Evolutionary conservation across 306 rosid species (phyloP).

Genomic region (Pterocarpus santalinus): DNA sequence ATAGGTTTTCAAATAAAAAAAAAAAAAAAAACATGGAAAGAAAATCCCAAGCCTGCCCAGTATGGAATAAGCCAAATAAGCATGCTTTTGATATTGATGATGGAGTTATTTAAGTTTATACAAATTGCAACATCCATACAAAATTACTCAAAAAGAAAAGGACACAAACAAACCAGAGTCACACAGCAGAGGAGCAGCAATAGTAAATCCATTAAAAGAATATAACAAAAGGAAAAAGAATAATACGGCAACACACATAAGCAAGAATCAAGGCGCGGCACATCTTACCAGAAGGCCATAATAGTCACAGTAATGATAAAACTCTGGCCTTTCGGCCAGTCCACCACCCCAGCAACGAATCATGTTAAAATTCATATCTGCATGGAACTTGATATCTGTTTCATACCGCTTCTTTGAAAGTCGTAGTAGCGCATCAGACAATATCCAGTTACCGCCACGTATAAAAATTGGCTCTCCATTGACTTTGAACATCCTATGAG

Average conservation of each 20-base stretch:
- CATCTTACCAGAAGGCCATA: slow-evolving; percentile 83
- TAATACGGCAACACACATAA: slow-evolving; percentile 21
- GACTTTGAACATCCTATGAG: slow-evolving; percentile 88
- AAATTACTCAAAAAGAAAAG: slow-evolving; percentile 9
- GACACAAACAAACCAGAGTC: slow-evolving; percentile 29
- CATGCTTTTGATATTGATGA: slow-evolving; percentile 9
- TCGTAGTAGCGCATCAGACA: slow-evolving; percentile 92
- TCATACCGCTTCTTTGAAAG: slow-evolving; percentile 86
- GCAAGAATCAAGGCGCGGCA: slow-evolving; percentile 28
- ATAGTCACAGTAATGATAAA: slow-evolving; percentile 87
- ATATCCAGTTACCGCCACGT: slow-evolving; percentile 97
- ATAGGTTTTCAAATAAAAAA: background rate
- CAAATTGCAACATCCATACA: slow-evolving; percentile 20
- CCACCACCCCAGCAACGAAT: slow-evolving; percentile 99
- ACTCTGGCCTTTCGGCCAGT: slow-evolving; percentile 93
- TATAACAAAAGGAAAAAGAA: slow-evolving; percentile 24
- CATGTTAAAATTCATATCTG: slow-evolving; percentile 98
- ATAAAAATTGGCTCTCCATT: slow-evolving; percentile 93
- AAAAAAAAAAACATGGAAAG: no score
- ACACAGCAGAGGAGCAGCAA: slow-evolving; percentile 22
- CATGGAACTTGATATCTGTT: slow-evolving; percentile 92
- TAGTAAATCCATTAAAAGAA: background rate
- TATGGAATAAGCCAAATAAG: background rate
- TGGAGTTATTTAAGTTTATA: slow-evolving; percentile 14
- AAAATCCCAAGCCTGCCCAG: no score